Conservation (phyloP, 768 basidiomycete genomes). For the Tulasnella sp. region DNA sequence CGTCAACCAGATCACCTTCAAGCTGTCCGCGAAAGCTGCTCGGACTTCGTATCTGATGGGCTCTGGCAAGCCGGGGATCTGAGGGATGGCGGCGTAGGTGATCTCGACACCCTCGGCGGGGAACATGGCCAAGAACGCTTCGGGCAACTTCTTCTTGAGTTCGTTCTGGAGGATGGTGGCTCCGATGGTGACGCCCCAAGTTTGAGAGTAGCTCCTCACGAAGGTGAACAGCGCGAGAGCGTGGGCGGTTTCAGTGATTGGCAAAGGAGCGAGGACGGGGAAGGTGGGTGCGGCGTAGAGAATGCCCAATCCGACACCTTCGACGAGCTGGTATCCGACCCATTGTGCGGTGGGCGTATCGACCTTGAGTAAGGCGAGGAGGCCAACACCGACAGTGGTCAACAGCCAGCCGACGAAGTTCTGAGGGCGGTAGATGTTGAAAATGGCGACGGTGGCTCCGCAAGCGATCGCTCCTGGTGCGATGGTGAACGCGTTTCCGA, state of each 20-base stretch:
- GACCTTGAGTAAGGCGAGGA: constrained; percentile 41
- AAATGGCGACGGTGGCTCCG: constrained; percentile 5
- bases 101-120: constrained; percentile 43
- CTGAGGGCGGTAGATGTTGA: constrained; percentile 47
- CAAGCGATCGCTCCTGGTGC: constrained; percentile 36
- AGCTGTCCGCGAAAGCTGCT: constrained; percentile 37
- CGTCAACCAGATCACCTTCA: constrained; percentile 37
- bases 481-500: constrained; percentile 36
- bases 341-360: constrained; percentile 22
- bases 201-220: constrained; percentile 49
- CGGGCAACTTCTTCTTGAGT: constrained; percentile 50
- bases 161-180: constrained; percentile 57
- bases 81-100: constrained; percentile 38
- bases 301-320: constrained; percentile 30
- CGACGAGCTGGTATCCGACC: constrained; percentile 35
- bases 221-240: constrained; percentile 38
- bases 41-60: constrained; percentile 32
- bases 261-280: constrained; percentile 40
- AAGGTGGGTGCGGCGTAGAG: constrained; percentile 18
- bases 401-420: constrained; percentile 48
- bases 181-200: constrained; percentile 49
- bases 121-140: constrained; percentile 42
- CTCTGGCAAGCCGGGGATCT: constrained; percentile 33
- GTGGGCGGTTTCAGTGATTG: constrained; percentile 34
- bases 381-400: constrained; percentile 45